phyloP scores from a whole-genome alignment of 73 alveolate species.

The Urostyla sp. region DNA sequence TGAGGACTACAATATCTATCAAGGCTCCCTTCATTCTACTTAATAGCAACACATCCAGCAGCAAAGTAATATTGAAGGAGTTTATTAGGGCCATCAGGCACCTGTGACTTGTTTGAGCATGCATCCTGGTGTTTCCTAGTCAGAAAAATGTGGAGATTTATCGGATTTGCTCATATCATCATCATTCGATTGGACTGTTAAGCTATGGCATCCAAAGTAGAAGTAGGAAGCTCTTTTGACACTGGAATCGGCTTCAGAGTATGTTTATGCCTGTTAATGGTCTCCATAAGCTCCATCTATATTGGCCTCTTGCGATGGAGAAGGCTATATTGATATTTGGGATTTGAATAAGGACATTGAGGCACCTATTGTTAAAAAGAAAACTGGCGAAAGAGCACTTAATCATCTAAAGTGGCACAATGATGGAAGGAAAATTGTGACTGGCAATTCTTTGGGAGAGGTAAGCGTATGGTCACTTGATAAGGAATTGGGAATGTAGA shows the following conservation, averaged over 20 bases:
- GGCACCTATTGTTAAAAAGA: slow-evolving; percentile 78
- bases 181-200: slow-evolving; percentile 94
- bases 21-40: slow-evolving; percentile 55
- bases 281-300: slow-evolving; percentile 89
- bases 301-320: slow-evolving; percentile 92
- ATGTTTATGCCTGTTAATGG: slow-evolving; percentile 94
- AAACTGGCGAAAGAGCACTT: slow-evolving; percentile 78
- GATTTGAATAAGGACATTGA: slow-evolving; percentile 91
- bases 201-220: slow-evolving; percentile 88
- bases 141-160: slow-evolving; percentile 60
- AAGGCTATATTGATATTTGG: slow-evolving; percentile 93
- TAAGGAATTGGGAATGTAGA: slow-evolving; percentile 55
- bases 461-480: slow-evolving; percentile 64
- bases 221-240: slow-evolving; percentile 76
- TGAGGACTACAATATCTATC: slow-evolving; percentile 89
- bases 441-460: slow-evolving; percentile 90
- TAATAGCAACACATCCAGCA: slow-evolving; percentile 32
- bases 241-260: slow-evolving; percentile 87
- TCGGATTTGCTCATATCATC: slow-evolving; percentile 82
- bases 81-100: slow-evolving; percentile 77
- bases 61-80: slow-evolving; percentile 63
- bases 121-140: slow-evolving; percentile 78
- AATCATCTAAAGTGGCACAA: slow-evolving; percentile 88
- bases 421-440: slow-evolving; percentile 93
- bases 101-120: slow-evolving; percentile 80